A percentile compares a stretch with the other conserved stretches of the same genome.
Evolutionary conservation across 2,329 filamentous ascomycete genomes (phyloP).

Genomic region (Botrytis paeoniae): DNA sequence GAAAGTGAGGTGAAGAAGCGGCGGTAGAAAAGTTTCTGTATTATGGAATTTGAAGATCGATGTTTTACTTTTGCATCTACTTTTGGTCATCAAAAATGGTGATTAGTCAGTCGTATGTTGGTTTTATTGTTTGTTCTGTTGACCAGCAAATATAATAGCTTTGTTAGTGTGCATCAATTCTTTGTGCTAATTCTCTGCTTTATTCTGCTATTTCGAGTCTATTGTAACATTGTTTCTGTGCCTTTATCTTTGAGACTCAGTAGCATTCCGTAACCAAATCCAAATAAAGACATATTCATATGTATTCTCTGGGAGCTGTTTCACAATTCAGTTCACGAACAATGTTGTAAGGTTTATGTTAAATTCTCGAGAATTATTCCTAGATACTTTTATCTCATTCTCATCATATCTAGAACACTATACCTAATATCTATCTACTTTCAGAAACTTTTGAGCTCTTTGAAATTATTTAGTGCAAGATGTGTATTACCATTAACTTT

Average conservation of each 20-base stretch:
- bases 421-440: background rate
- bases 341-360: background rate
- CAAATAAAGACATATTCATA: too few species aligned
- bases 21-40: background rate
- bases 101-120: background rate
- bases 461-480: background rate
- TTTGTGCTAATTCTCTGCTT: background rate
- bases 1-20: background rate
- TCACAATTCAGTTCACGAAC: background rate
- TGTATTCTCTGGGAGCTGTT: background rate
- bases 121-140: background rate
- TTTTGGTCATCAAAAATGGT: background rate
- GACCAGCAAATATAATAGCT: background rate
- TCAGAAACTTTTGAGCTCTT: background rate
- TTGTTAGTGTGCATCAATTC: background rate
- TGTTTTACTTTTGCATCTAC: background rate
- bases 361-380: background rate
- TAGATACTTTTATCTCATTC: too few species aligned
- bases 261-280: rapidly evolving
- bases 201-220: background rate
- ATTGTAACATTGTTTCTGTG: background rate
- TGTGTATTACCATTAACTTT: background rate
- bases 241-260: too few species aligned
- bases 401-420: background rate
- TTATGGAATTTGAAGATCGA: background rate